These are phyloP conservation scores for Pecoramyces ruminantium DNA, from an alignment of 192 early-diverging fungal genomes.

Conservation along the genomic window DNA sequence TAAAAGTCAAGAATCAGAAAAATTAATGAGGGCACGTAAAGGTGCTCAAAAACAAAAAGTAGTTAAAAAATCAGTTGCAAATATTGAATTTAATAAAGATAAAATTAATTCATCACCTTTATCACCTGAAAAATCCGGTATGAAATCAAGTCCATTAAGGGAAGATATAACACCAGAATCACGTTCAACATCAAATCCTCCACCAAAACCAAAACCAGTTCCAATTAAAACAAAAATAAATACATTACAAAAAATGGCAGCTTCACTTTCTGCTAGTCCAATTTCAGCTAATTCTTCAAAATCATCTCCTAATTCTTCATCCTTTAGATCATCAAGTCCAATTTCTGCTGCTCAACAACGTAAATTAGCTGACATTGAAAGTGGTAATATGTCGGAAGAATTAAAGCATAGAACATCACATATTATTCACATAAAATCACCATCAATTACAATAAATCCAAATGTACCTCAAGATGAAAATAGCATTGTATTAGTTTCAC, in stretches of 20 bases:
- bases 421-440: background rate
- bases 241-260: background rate
- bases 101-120: background rate
- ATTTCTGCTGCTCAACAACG: background rate
- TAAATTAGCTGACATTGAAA: background rate
- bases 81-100: background rate
- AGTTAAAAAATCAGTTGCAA: background rate
- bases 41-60: background rate
- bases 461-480: background rate
- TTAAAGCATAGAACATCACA: background rate
- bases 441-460: background rate
- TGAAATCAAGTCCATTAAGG: background rate
- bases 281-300: too few relatives aligned
- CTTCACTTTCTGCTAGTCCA: too few relatives aligned
- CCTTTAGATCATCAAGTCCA: background rate
- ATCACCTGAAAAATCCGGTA: background rate
- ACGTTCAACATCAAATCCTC: background rate
- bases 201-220: background rate
- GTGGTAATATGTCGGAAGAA: background rate
- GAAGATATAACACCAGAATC: background rate
- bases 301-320: background rate
- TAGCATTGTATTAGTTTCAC: background rate
- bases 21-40: background rate
- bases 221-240: background rate
- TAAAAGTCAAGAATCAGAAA: background rate